A percentile compares a stretch with the other conserved stretches of the same genome.
phyloP scores from a whole-genome alignment of 768 basidiomycete species.

The Daedaleopsis sinensis region DNA sequence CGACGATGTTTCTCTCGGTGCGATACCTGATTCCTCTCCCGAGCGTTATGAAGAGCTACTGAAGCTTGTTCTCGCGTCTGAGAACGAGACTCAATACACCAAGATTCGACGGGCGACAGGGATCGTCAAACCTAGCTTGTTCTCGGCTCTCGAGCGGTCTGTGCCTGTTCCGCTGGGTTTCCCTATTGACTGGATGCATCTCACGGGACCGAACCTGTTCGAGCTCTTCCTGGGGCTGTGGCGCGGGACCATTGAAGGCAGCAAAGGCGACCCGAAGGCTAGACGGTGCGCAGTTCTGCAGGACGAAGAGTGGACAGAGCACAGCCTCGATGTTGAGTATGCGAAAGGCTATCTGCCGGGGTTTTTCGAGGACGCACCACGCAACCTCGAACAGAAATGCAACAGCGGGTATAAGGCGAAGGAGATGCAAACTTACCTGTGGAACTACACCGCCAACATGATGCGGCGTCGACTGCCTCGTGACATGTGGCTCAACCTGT shows the following conservation, averaged over 20 bases:
- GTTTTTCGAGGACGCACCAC: slow-evolving; percentile 43
- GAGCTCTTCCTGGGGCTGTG: slow-evolving; percentile 39
- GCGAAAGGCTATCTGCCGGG: slow-evolving; percentile 38
- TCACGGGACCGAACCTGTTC: slow-evolving; percentile 38
- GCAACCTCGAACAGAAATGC: slow-evolving; percentile 44
- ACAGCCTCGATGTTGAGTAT: slow-evolving; percentile 30
- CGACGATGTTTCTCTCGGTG: slow-evolving; percentile 24
- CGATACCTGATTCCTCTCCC: background rate
- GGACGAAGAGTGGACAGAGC: background rate
- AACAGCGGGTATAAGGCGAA: slow-evolving; percentile 36
- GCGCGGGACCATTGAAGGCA: slow-evolving; percentile 30
- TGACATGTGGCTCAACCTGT: too few species aligned
- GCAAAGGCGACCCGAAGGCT: slow-evolving; percentile 21
- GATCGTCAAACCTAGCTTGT: slow-evolving; percentile 38
- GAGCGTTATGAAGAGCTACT: background rate
- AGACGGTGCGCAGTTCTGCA: slow-evolving; percentile 31
- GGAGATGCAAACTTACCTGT: too few species aligned
- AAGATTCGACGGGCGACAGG: slow-evolving; percentile 40
- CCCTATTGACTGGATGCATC: slow-evolving; percentile 45
- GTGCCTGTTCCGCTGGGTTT: slow-evolving; percentile 21
- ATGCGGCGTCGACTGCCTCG: too few species aligned
- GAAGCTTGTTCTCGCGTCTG: slow-evolving; percentile 45
- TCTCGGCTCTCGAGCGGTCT: slow-evolving; percentile 29
- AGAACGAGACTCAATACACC: slow-evolving; percentile 25
- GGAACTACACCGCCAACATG: too few species aligned